Base-by-base conservation (phyloP, 2,329 filamentous ascomycete genomes). In the Geosmithia putterillii region DNA sequence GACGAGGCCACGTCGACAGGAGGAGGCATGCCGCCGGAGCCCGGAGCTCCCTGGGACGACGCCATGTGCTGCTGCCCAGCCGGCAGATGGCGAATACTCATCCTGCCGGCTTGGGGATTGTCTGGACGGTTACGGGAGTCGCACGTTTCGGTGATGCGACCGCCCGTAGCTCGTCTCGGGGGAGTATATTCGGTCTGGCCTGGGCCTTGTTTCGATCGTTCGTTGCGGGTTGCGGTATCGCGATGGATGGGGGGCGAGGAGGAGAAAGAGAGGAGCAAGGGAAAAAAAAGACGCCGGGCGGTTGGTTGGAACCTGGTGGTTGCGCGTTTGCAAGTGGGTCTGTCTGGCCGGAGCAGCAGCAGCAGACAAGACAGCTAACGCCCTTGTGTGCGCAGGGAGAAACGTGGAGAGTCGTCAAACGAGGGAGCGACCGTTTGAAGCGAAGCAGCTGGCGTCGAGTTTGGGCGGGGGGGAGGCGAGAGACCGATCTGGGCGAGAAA, bases 31-130 rank as follows among this genome's bases (percentile, higher is more conserved):
- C 54, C 57, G 47, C 54, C 56, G 47, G 53, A 56, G 46, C 54
- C 56, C 47, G 53, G 38, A 25, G 25, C 62, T 57, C 66, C 67
- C 23, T 40, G 42, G 8, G 20, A 36, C 44, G 37, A 41, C 36
- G 41, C 71, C 66, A 76, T 71, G 62, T 71, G 71, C 66, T 71
- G 71, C 66, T 80, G 78, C 73, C 81, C 81, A 76, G 79, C 79
- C 77, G 80, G 78, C 79, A 83, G 78, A 81, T 82, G 79, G 74
- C 71, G 74, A 66, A 70, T 70, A 69, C 79, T 83, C 81, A 86
- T 86, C 80, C 74, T 85, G 76, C 76, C 79, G 77, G 75, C 74
- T 66, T 76, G 72, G 74, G 74, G 61, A 40, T 14, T 38, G 21
- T 40, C 17, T 8, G 19, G 32, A 50, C 50, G 50, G 51, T 51